Evolutionary conservation across 106 monocot species (phyloP), one percentile per base, ranked within the genome.

Genomic region (Dendrobium huoshanense): DNA sequence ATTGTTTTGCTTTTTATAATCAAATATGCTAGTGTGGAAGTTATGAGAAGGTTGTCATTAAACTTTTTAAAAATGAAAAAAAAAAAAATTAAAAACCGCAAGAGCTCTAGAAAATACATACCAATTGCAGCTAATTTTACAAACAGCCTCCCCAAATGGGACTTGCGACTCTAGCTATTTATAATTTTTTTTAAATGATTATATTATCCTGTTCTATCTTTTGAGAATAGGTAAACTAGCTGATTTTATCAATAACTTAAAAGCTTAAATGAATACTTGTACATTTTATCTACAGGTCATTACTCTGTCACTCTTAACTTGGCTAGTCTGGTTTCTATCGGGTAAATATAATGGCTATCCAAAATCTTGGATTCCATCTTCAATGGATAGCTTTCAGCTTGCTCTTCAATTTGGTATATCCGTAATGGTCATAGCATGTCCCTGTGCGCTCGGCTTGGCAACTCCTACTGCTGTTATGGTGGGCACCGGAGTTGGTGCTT

Each of bases 381-480:
- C 96, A 1, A 96, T 93, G 93, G 96, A 96, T 85, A 90, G 87
- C 80, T 96, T 96, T 83, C 88, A 96, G 70, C 90, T 96, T 59
- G 93, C 96, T 61, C 93, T 96, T 77, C 93, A 96, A 77, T 96
- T 96, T 84, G 96, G 96, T 1, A 93, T 96, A 82, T 91, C 96
- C 18, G 93, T 91, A n/a, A 88, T 96, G 96, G 96, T 96, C 29
- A 91, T 96, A 81, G 96, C 96, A 9, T 96, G 96, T 79, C 96
- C 96, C 41, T 96, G 93, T 86, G 93, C 96, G 31, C 91, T 96
- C 77, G 96, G 93, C 48, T 81, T 96, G 17, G 96, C 96, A 75
- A 96, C 96, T 81, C 96, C 96, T n/a, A 96, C 96, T 59, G 96
- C 96, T 54, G 96, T 96, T 77, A 96, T 96, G 96, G 96, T 96